Conservation (phyloP, 2,329 filamentous ascomycete genomes). For the Sclerotinia nivalis region DNA sequence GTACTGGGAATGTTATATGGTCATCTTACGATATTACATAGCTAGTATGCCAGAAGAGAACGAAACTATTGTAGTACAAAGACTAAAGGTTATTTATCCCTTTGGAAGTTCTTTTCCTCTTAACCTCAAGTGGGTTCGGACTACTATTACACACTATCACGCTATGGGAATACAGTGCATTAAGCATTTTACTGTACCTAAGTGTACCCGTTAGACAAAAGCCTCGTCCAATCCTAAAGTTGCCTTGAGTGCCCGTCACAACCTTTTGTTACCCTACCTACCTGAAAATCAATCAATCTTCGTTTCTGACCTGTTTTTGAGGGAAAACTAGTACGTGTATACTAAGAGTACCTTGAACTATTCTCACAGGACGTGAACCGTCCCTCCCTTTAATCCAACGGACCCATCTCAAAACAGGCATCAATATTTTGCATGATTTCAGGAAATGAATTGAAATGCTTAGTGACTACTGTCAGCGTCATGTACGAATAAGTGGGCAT, state of each 20-base stretch:
- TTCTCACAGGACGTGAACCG: neutral
- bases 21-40: too few relatives aligned
- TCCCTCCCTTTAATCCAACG: neutral
- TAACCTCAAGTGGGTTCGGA: neutral
- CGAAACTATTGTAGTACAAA: neutral
- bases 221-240: neutral
- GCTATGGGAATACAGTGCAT: neutral
- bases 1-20: neutral
- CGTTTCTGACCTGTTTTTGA: neutral
- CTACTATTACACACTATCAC: neutral
- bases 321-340: neutral
- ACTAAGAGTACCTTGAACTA: neutral
- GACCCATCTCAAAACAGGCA: neutral
- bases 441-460: neutral
- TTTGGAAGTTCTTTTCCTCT: neutral
- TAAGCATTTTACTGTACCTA: neutral
- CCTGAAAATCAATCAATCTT: neutral
- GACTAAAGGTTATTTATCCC: neutral
- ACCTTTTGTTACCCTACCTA: neutral
- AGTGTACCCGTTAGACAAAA: slow-evolving; percentile 4
- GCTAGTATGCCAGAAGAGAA: neutral
- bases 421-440: neutral
- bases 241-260: neutral
- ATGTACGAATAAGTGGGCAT: neutral
- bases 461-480: neutral